Evolutionary conservation across 2,329 filamentous ascomycete genomes (phyloP).

Genomic region (Hymenoscyphus scutula): DNA sequence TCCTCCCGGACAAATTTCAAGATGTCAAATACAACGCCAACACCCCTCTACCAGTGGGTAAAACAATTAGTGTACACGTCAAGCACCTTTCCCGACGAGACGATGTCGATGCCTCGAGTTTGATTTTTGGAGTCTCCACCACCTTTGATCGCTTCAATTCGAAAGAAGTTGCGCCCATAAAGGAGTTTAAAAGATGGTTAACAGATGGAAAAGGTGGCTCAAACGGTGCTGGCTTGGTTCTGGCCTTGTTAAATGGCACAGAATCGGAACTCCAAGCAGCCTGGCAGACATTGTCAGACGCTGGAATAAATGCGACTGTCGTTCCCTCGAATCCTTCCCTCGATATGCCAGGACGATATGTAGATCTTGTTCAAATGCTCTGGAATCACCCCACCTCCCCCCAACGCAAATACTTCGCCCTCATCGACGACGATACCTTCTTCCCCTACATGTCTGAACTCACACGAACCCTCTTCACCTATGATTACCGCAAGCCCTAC

Average conservation of each 20-base stretch:
- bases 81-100: slow-evolving; percentile 47
- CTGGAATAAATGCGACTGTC: slow-evolving; percentile 57
- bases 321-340: slow-evolving; percentile 51
- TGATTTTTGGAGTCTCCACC: slow-evolving; percentile 59
- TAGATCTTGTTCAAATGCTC: slow-evolving; percentile 53
- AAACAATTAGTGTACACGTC: slow-evolving; percentile 30
- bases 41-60: slow-evolving; percentile 22
- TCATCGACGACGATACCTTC: slow-evolving; percentile 38
- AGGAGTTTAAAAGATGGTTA: slow-evolving; percentile 60
- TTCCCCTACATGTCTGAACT: slow-evolving; percentile 33
- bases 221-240: slow-evolving; percentile 56
- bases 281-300: slow-evolving; percentile 43
- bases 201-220: slow-evolving; percentile 54
- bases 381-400: slow-evolving; percentile 46
- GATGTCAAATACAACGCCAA: slow-evolving; percentile 23
- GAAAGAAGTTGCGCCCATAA: slow-evolving; percentile 49
- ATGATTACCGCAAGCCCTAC: slow-evolving; percentile 30
- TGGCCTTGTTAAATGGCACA: slow-evolving; percentile 52
- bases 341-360: slow-evolving; percentile 59
- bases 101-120: slow-evolving; percentile 53
- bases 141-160: slow-evolving; percentile 56
- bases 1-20: slow-evolving; percentile 29
- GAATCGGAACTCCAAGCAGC: slow-evolving; percentile 51
- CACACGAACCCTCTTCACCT: slow-evolving; percentile 36
- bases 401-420: slow-evolving; percentile 31